Base-by-base conservation (phyloP, 371 early-diverging fungal species). In the Capniomyces stellatus region DNA sequence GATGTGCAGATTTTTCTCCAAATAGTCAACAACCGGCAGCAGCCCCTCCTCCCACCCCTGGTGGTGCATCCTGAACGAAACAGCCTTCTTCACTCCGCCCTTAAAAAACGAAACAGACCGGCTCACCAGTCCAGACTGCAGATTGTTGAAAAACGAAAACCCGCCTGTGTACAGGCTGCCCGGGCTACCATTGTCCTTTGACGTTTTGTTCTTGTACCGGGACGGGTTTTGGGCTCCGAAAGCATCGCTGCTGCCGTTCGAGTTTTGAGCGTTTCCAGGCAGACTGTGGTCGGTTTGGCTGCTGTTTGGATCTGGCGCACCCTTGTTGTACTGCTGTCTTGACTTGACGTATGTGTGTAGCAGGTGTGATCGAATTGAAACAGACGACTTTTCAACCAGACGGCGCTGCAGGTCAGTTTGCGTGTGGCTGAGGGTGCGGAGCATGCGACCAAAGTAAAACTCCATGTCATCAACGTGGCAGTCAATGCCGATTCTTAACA, bases 391-490 rank as follows among this genome's bases (percentile, higher is more conserved):
- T 46, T 86, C 83, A 1, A 84, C 80, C 59, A 86, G 76, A 30
- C 73, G 70, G 44, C 79, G 75, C 35, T 77, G 75, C 55, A 83
- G 75, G 56, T 83, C 83, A 10, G 75, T 73, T 51, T 80, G 77
- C 42, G 85, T 76, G 46, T 83, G 73, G 58, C 79, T 78, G n/a
- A 87, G 57, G 15, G 73, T 73, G 40, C 85, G 74, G 73, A 86
- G 82, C 18, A 84, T 76, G 54, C 79, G 76, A 47, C 89, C 81
- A 61, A 92, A 90, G 81, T 87, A 90, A 62, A 89, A 93, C 60
- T 89, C 90, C 12, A 85, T 79, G 56, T 92, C 92, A 43, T 89
- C 89, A 41, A 82, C 80, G 69, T 89, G 93, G 30, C 87, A 87
- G 53, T 88, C 89, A 76, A 92, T 77, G 19, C 85, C 89, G 30